These are phyloP conservation scores for Gossypium lobatum DNA, from an alignment of 441 rosid genomes.

Conservation along the genomic window DNA sequence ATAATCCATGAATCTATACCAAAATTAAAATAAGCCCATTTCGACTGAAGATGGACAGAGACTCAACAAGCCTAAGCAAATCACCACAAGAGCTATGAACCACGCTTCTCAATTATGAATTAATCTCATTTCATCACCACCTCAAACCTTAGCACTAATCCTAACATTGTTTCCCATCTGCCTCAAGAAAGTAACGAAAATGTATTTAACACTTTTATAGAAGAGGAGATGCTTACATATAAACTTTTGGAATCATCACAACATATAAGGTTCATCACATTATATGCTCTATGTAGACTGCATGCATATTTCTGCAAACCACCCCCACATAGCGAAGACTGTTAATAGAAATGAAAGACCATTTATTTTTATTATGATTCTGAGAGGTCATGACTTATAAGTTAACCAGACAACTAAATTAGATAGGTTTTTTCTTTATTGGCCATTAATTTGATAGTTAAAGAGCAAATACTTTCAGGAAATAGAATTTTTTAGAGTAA, in stretches of 20 bases:
- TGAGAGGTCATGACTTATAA: neutral
- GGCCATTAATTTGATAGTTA: neutral
- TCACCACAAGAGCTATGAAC: neutral
- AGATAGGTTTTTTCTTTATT: neutral
- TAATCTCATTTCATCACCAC: neutral
- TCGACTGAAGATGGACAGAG: neutral
- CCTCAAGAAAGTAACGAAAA: neutral
- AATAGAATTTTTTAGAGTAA: neutral
- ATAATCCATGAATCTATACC: neutral
- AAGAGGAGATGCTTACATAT: neutral
- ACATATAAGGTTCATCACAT: neutral
- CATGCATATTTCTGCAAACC: constrained; percentile 2
- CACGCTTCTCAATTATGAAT: neutral
- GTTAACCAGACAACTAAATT: constrained; percentile 1
- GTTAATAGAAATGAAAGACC: neutral
- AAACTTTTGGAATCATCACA: neutral
- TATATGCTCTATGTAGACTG: neutral
- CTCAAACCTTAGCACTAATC: neutral
- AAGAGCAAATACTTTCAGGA: neutral
- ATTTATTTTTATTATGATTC: neutral
- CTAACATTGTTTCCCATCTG: neutral
- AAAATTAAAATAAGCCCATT: neutral
- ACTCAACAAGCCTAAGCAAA: neutral
- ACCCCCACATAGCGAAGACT: neutral
- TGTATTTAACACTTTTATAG: neutral